Evolutionary conservation across 2,329 filamentous ascomycete genomes (phyloP), one percentile per base, ranked within the genome.

Genomic region (Ophiostoma perfectum): DNA sequence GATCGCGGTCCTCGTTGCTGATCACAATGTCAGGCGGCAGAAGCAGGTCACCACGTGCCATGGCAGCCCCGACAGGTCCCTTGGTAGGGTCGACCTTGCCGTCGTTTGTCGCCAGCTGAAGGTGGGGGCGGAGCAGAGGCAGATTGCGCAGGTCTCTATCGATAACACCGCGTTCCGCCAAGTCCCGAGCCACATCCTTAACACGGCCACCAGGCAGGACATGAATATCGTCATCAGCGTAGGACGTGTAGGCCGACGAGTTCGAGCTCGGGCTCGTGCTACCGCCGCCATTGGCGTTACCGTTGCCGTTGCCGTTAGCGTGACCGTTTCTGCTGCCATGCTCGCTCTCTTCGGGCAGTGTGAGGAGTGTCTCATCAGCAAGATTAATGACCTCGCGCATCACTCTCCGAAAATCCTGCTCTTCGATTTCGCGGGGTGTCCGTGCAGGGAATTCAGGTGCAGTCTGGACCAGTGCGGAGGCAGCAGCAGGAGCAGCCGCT

Each of bases 1-100:
- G 76, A 14, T 81, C 78, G 42, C 87, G 82, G 70, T 90, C 87
- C 63, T 86, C 81, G 60, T 82, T 80, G 1, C 78, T 81, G 49
- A 86, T 80, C 38, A 82, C 80, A 11, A 80, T 77, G 74, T 83
- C 84, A 8, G 79, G 78, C 38, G 79, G 76, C 68, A 72, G 60
- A 49, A 72, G 64, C 14, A 68, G 67, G 44, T 72, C 71, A 42
- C 70, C 71, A 1, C 65, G 64, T 1, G 66, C 4, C 63, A 64
- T 47, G 4, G 41, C 63, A 42, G 42, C 63, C 7, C 63, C 63
- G 4, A 64, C 63, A 44, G 63, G 63, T n/a, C 63, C 63, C 41
- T 27, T 44, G 16, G 63, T 64, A 42, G 63, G 63, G 18, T 64
- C 63, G 12, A 64, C 39, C 41, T 68, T 36, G 64, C 60, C 67